phyloP scores from a whole-genome alignment of 2,329 filamentous ascomycete species.

The Thelonectria olida region DNA sequence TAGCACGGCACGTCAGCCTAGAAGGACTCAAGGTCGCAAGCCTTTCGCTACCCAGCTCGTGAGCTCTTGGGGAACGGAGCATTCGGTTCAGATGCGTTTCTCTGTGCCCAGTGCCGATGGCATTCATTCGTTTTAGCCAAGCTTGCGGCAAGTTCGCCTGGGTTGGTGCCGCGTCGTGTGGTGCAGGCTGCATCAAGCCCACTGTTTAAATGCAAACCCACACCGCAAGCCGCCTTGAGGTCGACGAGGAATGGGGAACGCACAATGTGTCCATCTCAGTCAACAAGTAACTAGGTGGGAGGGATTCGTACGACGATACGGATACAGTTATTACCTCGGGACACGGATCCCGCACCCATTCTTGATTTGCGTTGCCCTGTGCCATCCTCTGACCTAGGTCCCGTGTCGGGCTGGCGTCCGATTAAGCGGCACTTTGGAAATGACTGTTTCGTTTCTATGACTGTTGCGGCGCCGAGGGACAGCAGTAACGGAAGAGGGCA shows the following conservation, averaged over 20 bases:
- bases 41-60: slow-evolving; percentile 17
- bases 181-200: slow-evolving; percentile 18
- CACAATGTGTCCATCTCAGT: slow-evolving; percentile 12
- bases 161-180: slow-evolving; percentile 14
- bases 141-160: slow-evolving; percentile 16
- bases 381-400: background rate
- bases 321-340: slow-evolving; percentile 3
- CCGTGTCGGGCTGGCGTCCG: slow-evolving; percentile 5
- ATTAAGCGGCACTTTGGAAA: slow-evolving; percentile 11
- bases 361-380: background rate
- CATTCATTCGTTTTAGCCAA: slow-evolving; percentile 4
- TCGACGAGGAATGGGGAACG: slow-evolving; percentile 10
- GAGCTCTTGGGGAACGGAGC: background rate
- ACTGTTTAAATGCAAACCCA: slow-evolving; percentile 21
- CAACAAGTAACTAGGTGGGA: background rate
- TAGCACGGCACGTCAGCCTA: slow-evolving; percentile 18
- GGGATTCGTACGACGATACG: slow-evolving; percentile 5
- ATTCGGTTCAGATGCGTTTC: slow-evolving; percentile 18
- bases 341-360: background rate
- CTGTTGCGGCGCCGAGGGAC: slow-evolving; percentile 19
- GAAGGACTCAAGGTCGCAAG: slow-evolving; percentile 29
- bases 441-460: slow-evolving; percentile 18
- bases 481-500: slow-evolving; percentile 9
- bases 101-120: slow-evolving; percentile 11
- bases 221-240: slow-evolving; percentile 13